Percentiles rank a stretch among this genome's conserved stretches.
These are phyloP conservation scores for Apophysomyces elegans DNA, from an alignment of 371 early-diverging fungal genomes.

Conservation along the genomic window DNA sequence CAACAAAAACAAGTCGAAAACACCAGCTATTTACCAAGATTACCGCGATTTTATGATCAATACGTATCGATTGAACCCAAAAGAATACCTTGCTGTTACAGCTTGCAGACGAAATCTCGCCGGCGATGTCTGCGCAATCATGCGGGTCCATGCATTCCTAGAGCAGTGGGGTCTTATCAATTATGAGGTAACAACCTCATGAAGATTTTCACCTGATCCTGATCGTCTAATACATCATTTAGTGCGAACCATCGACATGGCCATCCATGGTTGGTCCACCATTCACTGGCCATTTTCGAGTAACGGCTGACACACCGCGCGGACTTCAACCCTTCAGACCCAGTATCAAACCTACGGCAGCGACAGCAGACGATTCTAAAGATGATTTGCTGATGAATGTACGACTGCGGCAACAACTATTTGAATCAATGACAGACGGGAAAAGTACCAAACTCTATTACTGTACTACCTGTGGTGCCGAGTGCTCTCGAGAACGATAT, in stretches of 20 bases:
- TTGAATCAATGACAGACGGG: conserved; percentile 43
- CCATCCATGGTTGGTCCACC: conserved; percentile 95
- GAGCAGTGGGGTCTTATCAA: conserved; percentile 99
- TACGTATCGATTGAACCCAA: conserved; percentile 93
- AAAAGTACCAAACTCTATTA: conserved; percentile 51
- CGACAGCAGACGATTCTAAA: conserved; percentile 13
- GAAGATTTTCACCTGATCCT: neutral
- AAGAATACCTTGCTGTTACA: conserved; percentile 95
- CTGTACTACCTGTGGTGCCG: conserved; percentile 91
- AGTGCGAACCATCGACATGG: conserved; percentile 90
- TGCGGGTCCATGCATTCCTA: conserved; percentile 96
- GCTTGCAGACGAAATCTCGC: conserved; percentile 94
- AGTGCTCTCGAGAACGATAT: conserved; percentile 81
- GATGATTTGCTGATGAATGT: conserved; percentile 39
- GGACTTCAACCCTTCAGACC: conserved; percentile 89
- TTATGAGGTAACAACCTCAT: conserved; percentile 75
- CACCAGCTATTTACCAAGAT: conserved; percentile 91
- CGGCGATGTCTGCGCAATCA: conserved; percentile 97
- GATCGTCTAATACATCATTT: conserved; percentile 1
- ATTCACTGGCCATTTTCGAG: conserved; percentile 94
- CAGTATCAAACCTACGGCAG: conserved; percentile 35
- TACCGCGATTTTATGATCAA: conserved; percentile 98
- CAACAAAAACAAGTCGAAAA: conserved; percentile 87
- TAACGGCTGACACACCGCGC: conserved; percentile 95
- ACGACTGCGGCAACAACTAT: conserved; percentile 63